Evolutionary conservation across 768 basidiomycete genomes (phyloP), one percentile per base, ranked within the genome.

Genomic region (Podaxis sp.): DNA sequence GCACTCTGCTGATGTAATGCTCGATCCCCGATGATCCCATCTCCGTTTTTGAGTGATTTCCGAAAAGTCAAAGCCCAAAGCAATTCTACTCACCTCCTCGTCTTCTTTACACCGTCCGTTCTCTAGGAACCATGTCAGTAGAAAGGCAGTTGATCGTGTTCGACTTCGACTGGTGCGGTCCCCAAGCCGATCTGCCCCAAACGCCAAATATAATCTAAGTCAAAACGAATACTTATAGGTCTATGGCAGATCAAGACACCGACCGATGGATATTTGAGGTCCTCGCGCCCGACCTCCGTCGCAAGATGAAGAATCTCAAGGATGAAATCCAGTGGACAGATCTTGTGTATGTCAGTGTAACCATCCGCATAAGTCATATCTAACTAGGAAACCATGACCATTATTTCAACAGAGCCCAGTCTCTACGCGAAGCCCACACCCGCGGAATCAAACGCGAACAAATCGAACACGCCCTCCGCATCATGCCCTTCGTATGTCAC

Each of bases 181-280:
- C 38, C 15, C 15, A 29, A 29, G 15, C 7, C 27, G 3, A 36
- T 36, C 24, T 36, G 15, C 36, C 9, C 24, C 9, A 43, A 25
- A 24, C 9, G 1, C 13, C 4, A 6, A 37, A 36, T 22, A 33
- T 46, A 25, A 27, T 24, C n/a, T 56, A 52, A 36, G 38, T 43
- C 33, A 9, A 25, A 33, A 61, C 36, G 61, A 37, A 33, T 24
- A 17, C 27, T 19, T 33, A 46, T 67, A 94, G 91, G 91, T 94
- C 92, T 38, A 83, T 92, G 76, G 87, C 88, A 59, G 96, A 99
- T 77, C 96, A 98, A 78, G 97, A 99, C 77, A 90, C 95, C 0
- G 97, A 98, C 75, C 81, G 95, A 75, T 99, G 90, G 85, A 78
- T 95, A 63, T 88, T 93, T 66, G 93, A 96, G 73, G 93, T 96